Evolutionary conservation across 306 rosid genomes (phyloP), one percentile per base, ranked within the genome.

Genomic region (Pachyrhizus erosus): DNA sequence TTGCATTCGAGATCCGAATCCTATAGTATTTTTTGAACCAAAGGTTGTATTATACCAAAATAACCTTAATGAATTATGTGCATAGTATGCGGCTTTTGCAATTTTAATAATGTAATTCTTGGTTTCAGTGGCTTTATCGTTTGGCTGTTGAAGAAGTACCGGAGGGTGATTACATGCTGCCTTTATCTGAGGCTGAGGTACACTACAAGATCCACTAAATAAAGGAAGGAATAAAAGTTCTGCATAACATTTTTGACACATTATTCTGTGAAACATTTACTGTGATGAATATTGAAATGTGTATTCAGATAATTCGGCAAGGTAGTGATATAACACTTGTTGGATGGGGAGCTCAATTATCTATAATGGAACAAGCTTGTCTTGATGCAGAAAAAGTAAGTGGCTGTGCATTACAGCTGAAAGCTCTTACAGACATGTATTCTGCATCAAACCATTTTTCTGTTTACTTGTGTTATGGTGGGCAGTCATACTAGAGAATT

Each of bases 311-410:
- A 68, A 78, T 93, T 83, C 92, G 89, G 65, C 88, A 88, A 77
- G 99, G 99, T 55, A 80, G 61, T 33, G 99, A 96, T 83, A 91
- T 96, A 73, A 96, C 99, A 69, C 97, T 96, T 67, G 93, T 96
- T 74, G 99, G 99, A 68, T 96, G 99, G 99, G 99, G 99, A 78
- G 98, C 98, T 60, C 98, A 96, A 64, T 88, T 96, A 86, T 81
- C 98, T 67, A 27, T 88, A 64, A 90, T 96, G 97, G 97, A 93
- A 88, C 94, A 96, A 84, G 99, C 98, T 74, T 96, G 99, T 83
- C 76, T 88, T 54, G 97, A 96, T 73, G 99, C 99, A 18, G 94
- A 89, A 82, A 89, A 92, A 52, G 99, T 91, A 87, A 74, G 89
- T 73, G 75, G 42, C 42, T 81, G 52, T 51, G 37, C 82, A 9